Evolutionary conservation across 805 yeast species (phyloP).

Genomic region (Torulaspora indica): DNA sequence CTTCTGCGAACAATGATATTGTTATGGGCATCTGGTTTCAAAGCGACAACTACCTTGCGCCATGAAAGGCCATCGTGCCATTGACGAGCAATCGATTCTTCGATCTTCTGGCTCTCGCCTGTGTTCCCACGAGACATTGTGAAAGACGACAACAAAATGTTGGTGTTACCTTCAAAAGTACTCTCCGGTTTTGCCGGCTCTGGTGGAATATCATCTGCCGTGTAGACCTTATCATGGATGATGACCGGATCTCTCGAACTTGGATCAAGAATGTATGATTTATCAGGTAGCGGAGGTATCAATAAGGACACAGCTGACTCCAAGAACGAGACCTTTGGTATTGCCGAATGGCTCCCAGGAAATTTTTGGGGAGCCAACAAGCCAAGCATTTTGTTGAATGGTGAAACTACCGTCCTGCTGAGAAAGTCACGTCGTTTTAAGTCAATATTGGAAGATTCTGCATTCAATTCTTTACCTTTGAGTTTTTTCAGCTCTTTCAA

Average conservation of each 20-base stretch:
- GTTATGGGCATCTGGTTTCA: constrained; percentile 74
- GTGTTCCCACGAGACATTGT: constrained; percentile 25
- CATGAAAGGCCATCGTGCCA: constrained; percentile 66
- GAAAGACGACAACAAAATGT: constrained; percentile 36
- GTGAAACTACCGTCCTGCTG: constrained; percentile 34
- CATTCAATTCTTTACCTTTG: constrained; percentile 9
- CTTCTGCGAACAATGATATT: constrained; percentile 67
- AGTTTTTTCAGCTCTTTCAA: constrained; percentile 29
- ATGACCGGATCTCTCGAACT: constrained; percentile 51
- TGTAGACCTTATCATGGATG: constrained; percentile 64
- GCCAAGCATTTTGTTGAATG: constrained; percentile 44
- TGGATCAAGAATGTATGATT: constrained; percentile 60
- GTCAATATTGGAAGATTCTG: constrained; percentile 6
- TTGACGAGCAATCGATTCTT: constrained; percentile 55
- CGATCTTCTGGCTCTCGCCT: constrained; percentile 36
- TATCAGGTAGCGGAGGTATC: constrained; percentile 66
- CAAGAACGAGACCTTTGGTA: constrained; percentile 65
- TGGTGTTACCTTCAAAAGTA: constrained; percentile 18
- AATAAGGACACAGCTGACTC: constrained; percentile 65
- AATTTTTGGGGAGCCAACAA: constrained; percentile 40
- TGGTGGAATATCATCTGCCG: constrained; percentile 46
- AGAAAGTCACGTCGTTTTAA: constrained; percentile 20
- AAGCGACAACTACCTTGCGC: constrained; percentile 64
- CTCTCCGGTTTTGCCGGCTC: constrained; percentile 14
- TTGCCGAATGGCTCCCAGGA: constrained; percentile 21